Base-by-base conservation (phyloP, 495 filamentous ascomycete species). In the Aspergillus asperescens region DNA sequence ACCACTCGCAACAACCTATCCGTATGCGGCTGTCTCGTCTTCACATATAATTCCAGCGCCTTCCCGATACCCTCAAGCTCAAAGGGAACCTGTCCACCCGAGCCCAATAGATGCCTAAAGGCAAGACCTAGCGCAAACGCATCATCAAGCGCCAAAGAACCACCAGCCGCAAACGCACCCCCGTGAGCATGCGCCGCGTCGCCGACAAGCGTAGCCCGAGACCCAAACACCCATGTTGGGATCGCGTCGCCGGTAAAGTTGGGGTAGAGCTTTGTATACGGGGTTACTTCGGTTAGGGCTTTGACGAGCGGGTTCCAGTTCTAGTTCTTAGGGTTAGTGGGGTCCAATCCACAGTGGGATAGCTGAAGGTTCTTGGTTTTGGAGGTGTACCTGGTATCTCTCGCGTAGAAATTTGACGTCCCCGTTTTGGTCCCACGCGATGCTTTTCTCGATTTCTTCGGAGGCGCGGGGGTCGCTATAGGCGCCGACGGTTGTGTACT, bases 131-230 rank as follows among this genome's bases (percentile, higher is more conserved):
- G 53, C 1, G 64, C 60, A 16, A 66, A 72, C 0, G 72, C 64
- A 56, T 79, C 76, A 47, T 78, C 75, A 35, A 79, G 65, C 0
- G 76, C 76, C n/a, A 79, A 59, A 4, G 74, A 75, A 15, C 75
- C 76, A 12, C 73, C 76, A 0, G 76, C 76, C 12, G 76, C 75
- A 48, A 73, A 73, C 5, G 74, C 69, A 20, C 74, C 76, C 10
- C 74, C 76, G 50, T 79, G 75, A 10, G 76, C 67, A 57, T 79
- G 74, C 0, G 75, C 75, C 12, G 75, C 74, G 45, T 78, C 74
- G 7, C 76, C 74, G 9, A 72, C 64, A 0, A 78, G 59, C 4
- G 72, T 75, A 1, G 66, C 70, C 7, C 67, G 65, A 5, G 62
- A 51, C 8, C 62, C 62, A 24, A 75, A 63, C 3, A 74, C 61